A percentile compares a stretch with the other conserved stretches of the same genome.
Evolutionary conservation across 2,329 filamentous ascomycete species (phyloP).

Genomic region (Hortaea sp.): DNA sequence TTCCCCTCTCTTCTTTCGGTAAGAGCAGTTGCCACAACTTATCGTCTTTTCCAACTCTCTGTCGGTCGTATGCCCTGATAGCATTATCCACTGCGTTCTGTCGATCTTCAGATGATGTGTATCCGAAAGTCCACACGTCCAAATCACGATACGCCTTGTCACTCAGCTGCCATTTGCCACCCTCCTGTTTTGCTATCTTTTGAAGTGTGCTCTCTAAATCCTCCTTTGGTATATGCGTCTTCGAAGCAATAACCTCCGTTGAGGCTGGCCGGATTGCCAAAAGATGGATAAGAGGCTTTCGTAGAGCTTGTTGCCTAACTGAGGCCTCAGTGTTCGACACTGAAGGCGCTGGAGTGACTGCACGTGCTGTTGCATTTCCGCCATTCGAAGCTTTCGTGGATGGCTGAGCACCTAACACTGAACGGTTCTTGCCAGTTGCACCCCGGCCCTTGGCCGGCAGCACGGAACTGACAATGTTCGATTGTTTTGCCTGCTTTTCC

Average conservation of each 20-base stretch:
- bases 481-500: conserved; percentile 48
- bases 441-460: conserved; percentile 23
- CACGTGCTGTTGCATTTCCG: conserved; percentile 24
- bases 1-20: conserved; percentile 50
- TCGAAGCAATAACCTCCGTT: conserved; percentile 35
- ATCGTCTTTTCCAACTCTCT: conserved; percentile 49
- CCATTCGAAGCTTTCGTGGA: conserved; percentile 30
- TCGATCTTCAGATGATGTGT: conserved; percentile 45
- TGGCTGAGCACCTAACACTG: conserved; percentile 9
- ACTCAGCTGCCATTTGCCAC: conserved; percentile 44
- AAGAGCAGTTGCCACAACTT: conserved; percentile 54
- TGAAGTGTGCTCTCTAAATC: conserved; percentile 37
- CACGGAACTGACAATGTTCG: conserved; percentile 25
- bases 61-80: conserved; percentile 52
- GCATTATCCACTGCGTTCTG: conserved; percentile 52
- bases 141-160: conserved; percentile 53
- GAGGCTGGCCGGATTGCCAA: conserved; percentile 44
- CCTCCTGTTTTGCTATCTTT: conserved; percentile 44
- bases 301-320: conserved; percentile 32
- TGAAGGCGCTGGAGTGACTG: conserved; percentile 28
- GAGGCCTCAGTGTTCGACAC: conserved; percentile 25
- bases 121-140: conserved; percentile 52
- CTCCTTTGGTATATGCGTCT: conserved; percentile 38
- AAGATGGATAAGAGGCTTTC: conserved; percentile 39
- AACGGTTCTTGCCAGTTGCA: conserved; percentile 16